These are phyloP conservation scores for Talaromyces piceae DNA, from an alignment of 2,329 filamentous ascomycete genomes.

Conservation along the genomic window DNA sequence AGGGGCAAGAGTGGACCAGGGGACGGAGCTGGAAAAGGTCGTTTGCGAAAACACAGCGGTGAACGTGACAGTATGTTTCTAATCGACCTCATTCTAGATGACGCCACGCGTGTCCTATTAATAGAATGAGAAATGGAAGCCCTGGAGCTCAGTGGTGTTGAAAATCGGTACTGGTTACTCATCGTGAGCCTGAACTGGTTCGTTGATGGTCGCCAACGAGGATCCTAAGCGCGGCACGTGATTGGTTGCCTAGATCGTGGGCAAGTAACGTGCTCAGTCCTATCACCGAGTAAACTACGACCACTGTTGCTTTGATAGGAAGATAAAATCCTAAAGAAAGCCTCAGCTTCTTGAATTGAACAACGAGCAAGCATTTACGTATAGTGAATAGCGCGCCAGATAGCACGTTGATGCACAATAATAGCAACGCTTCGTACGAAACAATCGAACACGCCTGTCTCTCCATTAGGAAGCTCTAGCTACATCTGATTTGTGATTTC, in stretches of 20 bases:
- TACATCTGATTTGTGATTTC: no score
- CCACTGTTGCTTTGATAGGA: no score
- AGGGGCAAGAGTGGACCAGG: slow-evolving; percentile 17
- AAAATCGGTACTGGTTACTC: neutral
- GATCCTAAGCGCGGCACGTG: neutral
- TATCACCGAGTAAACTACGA: neutral
- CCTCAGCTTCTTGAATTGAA: no score
- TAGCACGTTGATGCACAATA: no score
- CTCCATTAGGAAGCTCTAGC: no score
- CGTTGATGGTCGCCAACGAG: neutral
- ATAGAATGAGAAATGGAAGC: neutral
- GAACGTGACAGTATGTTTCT: slow-evolving; percentile 15
- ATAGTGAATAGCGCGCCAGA: no score
- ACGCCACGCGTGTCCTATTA: neutral
- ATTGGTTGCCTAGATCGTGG: neutral
- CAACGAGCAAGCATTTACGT: no score
- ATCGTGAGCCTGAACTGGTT: neutral
- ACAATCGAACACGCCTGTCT: no score
- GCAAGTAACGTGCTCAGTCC: neutral
- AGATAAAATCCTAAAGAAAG: no score
- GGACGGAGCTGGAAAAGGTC: slow-evolving; percentile 20
- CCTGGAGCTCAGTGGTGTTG: no score
- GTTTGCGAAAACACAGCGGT: slow-evolving; percentile 18
- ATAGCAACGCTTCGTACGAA: no score
- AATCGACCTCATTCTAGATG: slow-evolving; percentile 18